Conservation (phyloP, 371 early-diverging fungal species). For the Rhizopus stolonifer region DNA sequence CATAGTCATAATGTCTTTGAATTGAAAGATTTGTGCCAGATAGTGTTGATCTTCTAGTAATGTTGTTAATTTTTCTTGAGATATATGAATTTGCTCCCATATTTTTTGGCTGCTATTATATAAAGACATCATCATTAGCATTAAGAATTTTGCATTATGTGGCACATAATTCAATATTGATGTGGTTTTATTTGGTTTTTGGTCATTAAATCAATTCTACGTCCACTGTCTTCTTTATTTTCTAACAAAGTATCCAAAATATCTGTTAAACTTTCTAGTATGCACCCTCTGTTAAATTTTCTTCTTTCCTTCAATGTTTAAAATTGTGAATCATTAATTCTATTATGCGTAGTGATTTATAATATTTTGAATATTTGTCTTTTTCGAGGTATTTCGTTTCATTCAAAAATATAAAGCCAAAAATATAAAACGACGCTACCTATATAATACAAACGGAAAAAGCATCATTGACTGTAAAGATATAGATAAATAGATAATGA, state of each 20-base stretch:
- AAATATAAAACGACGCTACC: too few species aligned
- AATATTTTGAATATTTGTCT: neutral
- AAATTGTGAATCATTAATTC: slow-evolving; percentile 1
- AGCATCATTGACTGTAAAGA: too few species aligned
- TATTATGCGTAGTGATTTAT: neutral
- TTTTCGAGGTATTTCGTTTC: too few species aligned
- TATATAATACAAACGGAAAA: too few species aligned
- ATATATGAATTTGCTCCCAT: neutral
- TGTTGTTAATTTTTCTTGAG: too few species aligned
- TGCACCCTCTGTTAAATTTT: neutral
- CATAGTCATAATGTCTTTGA: slow-evolving; percentile 7
- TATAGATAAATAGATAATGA: too few species aligned
- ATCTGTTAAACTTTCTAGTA: neutral
- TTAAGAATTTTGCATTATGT: neutral
- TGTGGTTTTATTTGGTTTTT: too few species aligned
- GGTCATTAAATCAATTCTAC: neutral
- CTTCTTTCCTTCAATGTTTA: neutral
- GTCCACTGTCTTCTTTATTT: neutral
- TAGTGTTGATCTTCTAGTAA: neutral
- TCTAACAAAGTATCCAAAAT: neutral
- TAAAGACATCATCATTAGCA: neutral
- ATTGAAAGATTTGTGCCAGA: slow-evolving; percentile 3
- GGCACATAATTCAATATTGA: neutral
- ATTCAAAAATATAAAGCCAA: too few species aligned
- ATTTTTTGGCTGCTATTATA: neutral